Evolutionary conservation across 2,329 filamentous ascomycete species (phyloP), one percentile per base, ranked within the genome.

Genomic region (Colletotrichum tabaci): DNA sequence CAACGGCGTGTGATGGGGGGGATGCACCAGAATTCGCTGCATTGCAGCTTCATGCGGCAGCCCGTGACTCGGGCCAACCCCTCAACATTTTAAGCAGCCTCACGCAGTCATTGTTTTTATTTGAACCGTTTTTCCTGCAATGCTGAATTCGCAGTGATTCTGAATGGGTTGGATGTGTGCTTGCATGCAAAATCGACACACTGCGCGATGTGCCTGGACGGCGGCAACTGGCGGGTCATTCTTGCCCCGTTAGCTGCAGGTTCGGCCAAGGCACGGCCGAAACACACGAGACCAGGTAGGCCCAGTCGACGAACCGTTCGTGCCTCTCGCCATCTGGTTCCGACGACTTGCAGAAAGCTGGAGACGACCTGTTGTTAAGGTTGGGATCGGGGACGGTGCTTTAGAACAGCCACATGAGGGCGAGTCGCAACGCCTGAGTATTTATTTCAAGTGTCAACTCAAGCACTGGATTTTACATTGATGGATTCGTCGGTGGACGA

Each of bases 191-290:
- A 21, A 15, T 18, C 13, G 40, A 18, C 18, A 40, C 47, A 30
- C 53, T 21, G 30, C 18, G 53, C 13, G 13, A 35, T 46, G 67
- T 70, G 35, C 62, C 62, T 50, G 46, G 40, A 58, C 18, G 52
- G 52, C 47, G 66, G 42, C 66, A 56, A 47, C 61, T 44, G 30
- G 63, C 52, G 44, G 53, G 47, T 38, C 18, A 30, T 49, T 46
- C n/a, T 38, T 40, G 16, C 40, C 30, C 21, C 56, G 38, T 55
- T 61, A 26, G 62, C 67, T 60, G 42, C 61, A 66, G 46, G 61
- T 56, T 53, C 26, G 44, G 63, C 56, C 61, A 50, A 61, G 30
- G 67, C 67, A 61, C 47, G 42, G 35, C 23, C 66, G 61, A 66
- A 42, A 53, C 66, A 30, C 52, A 42, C 15, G n/a, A 66, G 26